A percentile compares a stretch with the other conserved stretches of the same genome.
These are phyloP conservation scores for Hypsizygus ulmarius DNA, from an alignment of 1,284 basidiomycete species.

Conservation along the genomic window DNA sequence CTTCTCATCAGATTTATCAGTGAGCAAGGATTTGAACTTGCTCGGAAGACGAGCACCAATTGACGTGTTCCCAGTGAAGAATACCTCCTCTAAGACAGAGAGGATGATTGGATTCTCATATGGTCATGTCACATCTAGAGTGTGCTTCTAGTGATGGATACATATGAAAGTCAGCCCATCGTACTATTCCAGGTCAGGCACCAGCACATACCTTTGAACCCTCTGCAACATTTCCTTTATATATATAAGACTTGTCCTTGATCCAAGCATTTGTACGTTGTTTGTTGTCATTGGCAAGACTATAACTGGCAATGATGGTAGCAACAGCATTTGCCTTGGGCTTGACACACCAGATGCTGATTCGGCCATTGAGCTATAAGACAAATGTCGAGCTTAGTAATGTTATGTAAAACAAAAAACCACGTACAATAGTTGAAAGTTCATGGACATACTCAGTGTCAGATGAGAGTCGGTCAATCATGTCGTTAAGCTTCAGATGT, in stretches of 20 bases:
- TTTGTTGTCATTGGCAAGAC: not conserved
- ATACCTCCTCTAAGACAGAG: not conserved
- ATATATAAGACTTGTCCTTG: not conserved
- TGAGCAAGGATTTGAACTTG: not conserved
- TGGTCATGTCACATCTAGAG: not conserved
- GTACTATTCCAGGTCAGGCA: not conserved
- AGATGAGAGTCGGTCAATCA: not conserved
- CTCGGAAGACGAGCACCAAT: not conserved
- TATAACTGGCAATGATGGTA: not conserved
- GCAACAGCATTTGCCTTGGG: not conserved
- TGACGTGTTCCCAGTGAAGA: not conserved
- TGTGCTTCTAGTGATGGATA: not conserved
- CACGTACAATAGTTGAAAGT: not conserved
- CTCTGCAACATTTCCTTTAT: not conserved
- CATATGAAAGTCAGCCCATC: not conserved
- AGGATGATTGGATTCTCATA: not conserved
- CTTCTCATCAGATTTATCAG: not conserved
- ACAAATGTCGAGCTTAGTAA: not conserved
- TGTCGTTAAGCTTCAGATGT: slow-evolving; percentile 2
- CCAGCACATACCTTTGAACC: not conserved
- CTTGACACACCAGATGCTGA: not conserved
- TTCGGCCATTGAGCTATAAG: not conserved
- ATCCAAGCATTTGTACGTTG: not conserved
- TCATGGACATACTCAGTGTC: not conserved
- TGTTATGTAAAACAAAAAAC: not conserved